A percentile compares a stretch with the other conserved stretches of the same genome.
phyloP scores from a whole-genome alignment of 306 rosid species.

The Cucumis cinereus region DNA sequence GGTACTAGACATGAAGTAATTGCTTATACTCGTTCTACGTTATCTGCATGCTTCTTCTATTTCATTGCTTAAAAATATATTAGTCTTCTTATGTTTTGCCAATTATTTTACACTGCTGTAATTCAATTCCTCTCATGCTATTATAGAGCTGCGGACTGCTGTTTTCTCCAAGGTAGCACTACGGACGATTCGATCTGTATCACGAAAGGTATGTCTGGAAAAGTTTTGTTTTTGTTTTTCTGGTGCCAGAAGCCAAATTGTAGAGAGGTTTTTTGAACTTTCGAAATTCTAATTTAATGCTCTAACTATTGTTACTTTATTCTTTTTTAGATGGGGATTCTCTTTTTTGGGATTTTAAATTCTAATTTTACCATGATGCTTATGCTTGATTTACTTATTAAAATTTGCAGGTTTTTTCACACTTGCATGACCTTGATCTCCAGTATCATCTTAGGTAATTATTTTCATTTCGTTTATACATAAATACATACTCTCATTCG shows the following conservation, averaged over 20 bases:
- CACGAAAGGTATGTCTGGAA: conserved; percentile 53
- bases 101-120: neutral
- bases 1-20: conserved; percentile 60
- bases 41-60: neutral
- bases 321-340: neutral
- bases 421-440: conserved; percentile 95
- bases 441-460: conserved; percentile 83
- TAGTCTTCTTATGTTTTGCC: neutral
- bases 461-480: neutral
- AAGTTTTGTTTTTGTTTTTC: neutral
- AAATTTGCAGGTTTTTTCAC: conserved; percentile 61
- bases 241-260: neutral
- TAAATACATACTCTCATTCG: neutral
- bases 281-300: neutral
- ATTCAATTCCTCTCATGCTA: conserved; percentile 10
- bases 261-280: neutral
- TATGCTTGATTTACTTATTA: neutral
- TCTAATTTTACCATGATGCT: neutral
- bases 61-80: neutral
- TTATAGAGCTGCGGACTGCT: conserved; percentile 84
- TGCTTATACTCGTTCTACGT: conserved; percentile 22
- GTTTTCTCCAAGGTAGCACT: conserved; percentile 90
- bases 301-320: neutral
- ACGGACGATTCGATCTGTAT: conserved; percentile 84
- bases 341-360: neutral